Conservation (phyloP, 2,329 filamentous ascomycete species). For the Coniochaeta sp. region DNA sequence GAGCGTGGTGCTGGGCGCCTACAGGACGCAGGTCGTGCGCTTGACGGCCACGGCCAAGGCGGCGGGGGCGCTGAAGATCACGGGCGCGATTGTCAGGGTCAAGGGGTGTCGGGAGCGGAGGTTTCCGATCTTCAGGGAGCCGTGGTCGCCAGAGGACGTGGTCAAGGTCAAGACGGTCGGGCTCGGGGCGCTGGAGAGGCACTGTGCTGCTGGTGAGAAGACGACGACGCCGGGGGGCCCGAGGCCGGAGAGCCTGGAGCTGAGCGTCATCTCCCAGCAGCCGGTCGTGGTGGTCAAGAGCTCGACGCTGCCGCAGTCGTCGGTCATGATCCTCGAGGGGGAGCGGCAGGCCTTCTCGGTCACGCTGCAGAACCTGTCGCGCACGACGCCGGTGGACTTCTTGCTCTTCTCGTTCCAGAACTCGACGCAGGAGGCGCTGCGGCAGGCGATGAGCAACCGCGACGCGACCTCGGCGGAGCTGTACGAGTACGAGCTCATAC, state of each 20-base stretch:
- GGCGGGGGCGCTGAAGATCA: constrained; percentile 64
- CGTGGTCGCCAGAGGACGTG: constrained; percentile 65
- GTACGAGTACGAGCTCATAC: constrained; percentile 77
- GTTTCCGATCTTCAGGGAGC: constrained; percentile 74
- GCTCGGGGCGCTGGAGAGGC: constrained; percentile 46
- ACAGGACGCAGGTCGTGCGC: constrained; percentile 71
- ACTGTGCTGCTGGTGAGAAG: constrained; percentile 24
- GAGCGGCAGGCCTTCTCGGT: constrained; percentile 72
- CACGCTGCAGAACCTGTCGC: constrained; percentile 71
- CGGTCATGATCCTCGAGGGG: constrained; percentile 88
- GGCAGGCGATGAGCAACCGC: constrained; percentile 65
- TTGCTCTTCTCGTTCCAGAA: constrained; percentile 85
- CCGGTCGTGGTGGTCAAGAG: constrained; percentile 70
- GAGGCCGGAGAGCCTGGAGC: constrained; percentile 44
- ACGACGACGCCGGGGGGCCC: constrained; percentile 22
- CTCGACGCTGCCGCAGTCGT: constrained; percentile 72
- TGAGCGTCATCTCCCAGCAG: constrained; percentile 73
- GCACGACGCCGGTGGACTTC: constrained; percentile 67
- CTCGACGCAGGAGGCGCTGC: constrained; percentile 71
- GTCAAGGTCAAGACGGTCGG: constrained; percentile 73
- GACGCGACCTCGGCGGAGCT: constrained; percentile 72
- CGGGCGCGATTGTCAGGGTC: constrained; percentile 72
- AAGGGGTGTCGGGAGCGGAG: constrained; percentile 72
- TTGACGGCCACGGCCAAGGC: constrained; percentile 60
- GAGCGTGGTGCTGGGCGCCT: constrained; percentile 66